Evolutionary conservation across 2,329 filamentous ascomycete species (phyloP).

Genomic region (Arthroderma sp.): DNA sequence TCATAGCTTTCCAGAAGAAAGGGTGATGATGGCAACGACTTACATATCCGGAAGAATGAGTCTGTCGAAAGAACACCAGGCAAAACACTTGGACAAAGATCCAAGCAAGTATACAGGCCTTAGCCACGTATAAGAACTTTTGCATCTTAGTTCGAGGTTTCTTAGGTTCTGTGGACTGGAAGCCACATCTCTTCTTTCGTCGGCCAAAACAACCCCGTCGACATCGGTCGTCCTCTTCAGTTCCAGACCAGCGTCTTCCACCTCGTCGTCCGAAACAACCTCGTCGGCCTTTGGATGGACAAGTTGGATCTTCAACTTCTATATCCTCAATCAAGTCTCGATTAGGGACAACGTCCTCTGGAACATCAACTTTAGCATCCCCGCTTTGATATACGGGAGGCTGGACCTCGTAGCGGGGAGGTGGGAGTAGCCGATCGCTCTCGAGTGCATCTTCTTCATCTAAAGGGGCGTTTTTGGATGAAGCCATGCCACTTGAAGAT

Average conservation of each 20-base stretch:
- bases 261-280: not conserved
- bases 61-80: not conserved
- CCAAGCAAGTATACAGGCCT: not conserved
- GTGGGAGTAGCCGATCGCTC: not conserved
- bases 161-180: no score
- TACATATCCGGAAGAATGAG: not conserved
- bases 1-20: not conserved
- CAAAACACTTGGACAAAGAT: not conserved
- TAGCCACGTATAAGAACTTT: not conserved
- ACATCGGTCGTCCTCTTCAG: not conserved
- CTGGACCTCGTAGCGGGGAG: not conserved
- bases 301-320: not conserved
- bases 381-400: not conserved
- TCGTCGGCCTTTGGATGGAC: not conserved
- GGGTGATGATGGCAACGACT: not conserved
- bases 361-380: constrained; percentile 2
- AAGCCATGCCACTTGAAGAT: not conserved
- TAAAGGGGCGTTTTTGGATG: not conserved
- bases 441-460: not conserved
- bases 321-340: not conserved
- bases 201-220: not conserved
- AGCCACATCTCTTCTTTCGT: no score
- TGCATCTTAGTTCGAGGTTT: no score
- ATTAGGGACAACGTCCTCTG: not conserved
- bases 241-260: not conserved